Percentiles rank a stretch among this genome's conserved stretches.
These are phyloP conservation scores for Acacia pycnantha DNA, from an alignment of 331 rosid genomes.

Conservation along the genomic window DNA sequence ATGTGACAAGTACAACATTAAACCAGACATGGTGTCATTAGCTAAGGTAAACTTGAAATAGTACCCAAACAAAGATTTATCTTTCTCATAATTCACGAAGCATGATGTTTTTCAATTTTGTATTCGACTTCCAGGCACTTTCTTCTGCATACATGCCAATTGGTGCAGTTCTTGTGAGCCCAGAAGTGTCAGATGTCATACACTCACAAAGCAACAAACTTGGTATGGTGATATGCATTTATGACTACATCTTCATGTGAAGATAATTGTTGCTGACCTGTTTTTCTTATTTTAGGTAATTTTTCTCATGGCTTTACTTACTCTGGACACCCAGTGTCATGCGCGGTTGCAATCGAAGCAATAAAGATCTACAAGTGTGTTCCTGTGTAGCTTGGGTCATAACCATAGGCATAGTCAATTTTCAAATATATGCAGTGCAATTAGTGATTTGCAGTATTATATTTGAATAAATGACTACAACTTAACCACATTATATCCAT, in stretches of 20 bases:
- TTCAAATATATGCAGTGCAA: background rate
- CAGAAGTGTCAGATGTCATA: constrained; percentile 80
- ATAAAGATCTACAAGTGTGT: constrained; percentile 87
- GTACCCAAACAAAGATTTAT: background rate
- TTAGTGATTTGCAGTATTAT: background rate
- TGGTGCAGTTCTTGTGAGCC: constrained; percentile 89
- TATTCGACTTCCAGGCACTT: constrained; percentile 63
- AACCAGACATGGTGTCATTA: constrained; percentile 87
- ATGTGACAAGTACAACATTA: constrained; percentile 82
- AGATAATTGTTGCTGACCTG: constrained; percentile 19
- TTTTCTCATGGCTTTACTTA: constrained; percentile 93
- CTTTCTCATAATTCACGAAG: constrained; percentile 3
- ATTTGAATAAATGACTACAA: background rate
- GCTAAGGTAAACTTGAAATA: constrained; percentile 69
- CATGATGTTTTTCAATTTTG: constrained; percentile 14
- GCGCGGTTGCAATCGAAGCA: constrained; percentile 92
- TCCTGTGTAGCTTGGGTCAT: constrained; percentile 16
- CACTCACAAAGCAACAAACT: constrained; percentile 82
- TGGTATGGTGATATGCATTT: constrained; percentile 45
- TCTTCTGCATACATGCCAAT: constrained; percentile 91
- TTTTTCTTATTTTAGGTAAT: constrained; percentile 39
- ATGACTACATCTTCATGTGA: constrained; percentile 16
- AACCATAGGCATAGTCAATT: background rate
- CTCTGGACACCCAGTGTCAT: constrained; percentile 88
- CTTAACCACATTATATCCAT: background rate